phyloP scores from a whole-genome alignment of 208 protist species.

The Leishmania lainsoni region DNA sequence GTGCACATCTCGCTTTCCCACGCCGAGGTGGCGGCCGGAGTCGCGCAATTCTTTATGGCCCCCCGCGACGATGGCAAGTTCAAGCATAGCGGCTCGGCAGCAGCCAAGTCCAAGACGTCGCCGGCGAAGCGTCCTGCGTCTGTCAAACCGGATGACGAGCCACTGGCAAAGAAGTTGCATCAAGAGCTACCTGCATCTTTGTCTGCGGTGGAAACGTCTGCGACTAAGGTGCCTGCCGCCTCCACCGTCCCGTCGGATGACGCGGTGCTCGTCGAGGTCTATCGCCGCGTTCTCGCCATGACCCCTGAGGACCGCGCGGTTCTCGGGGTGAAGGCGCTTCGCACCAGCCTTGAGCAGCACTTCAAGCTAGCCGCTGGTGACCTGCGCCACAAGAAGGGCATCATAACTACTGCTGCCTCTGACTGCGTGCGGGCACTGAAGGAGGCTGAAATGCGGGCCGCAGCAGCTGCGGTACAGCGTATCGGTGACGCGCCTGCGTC shows the following conservation, averaged over 20 bases:
- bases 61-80: constrained; percentile 35
- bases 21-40: constrained; percentile 39
- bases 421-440: constrained; percentile 70
- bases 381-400: constrained; percentile 54
- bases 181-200: not conserved
- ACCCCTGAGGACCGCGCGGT: constrained; percentile 43
- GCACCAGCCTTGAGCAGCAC: constrained; percentile 51
- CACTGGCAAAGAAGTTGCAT: constrained; percentile 4
- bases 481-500: not conserved
- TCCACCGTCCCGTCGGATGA: constrained; percentile 43
- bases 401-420: constrained; percentile 66
- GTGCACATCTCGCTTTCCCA: constrained; percentile 41
- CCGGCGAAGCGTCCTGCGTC: not conserved
- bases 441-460: constrained; percentile 49
- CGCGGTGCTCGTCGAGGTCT: constrained; percentile 67
- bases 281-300: constrained; percentile 63
- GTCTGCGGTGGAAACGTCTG: not conserved
- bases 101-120: constrained; percentile 4
- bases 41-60: constrained; percentile 64
- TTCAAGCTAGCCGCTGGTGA: constrained; percentile 47
- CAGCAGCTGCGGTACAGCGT: constrained; percentile 2
- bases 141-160: constrained; percentile 2
- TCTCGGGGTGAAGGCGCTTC: constrained; percentile 71
- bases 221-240: not conserved
- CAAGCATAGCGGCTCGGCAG: constrained; percentile 5